Evolutionary conservation across 352 stramenopile species (phyloP), one percentile per base, ranked within the genome.

Genomic region (Pythium plurisporium): DNA sequence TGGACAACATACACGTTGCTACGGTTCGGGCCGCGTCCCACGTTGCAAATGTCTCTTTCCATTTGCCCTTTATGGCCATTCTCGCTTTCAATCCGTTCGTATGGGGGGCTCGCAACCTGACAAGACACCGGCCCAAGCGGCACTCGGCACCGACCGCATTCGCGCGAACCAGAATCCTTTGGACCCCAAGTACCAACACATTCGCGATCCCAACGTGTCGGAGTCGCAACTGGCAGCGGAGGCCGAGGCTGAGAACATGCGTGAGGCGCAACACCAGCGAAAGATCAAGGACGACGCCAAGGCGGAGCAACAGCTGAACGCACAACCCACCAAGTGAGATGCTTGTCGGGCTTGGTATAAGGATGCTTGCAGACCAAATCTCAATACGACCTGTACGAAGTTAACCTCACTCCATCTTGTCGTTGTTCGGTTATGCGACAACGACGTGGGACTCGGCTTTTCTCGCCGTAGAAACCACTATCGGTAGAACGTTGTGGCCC

Each of bases 181-280:
- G 5, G 12, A 47, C 10, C 31, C 31, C 41, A 61, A 61, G 25
- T 50, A 27, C 20, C 23, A 47, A 23, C 42, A 47, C 33, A n/a
- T 46, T 10, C 53, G 30, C 42, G 30, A 61, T n/a, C 53, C 31
- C 1, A 53, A 53, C 4, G 31, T 53, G 0, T 36, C 36, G 2
- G 55, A 62, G 26, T 34, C 55, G 9, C 55, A 62, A 25, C 36
- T 62, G 12, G 55, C 55, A 6, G 55, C 36, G 0, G 34, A 62
- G 15, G 44, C 44, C 15, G 20, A 55, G 23, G 43, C n/a, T 14
- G 55, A 62, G 17, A 62, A 55, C 43, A 30, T 53, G 1, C 30
- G 33, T 17, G 43, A 53, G 3, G 25, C 15, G 9, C 42, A 55
- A 15, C 30, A 33, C 1, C 20, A 62, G 29, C 22, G 40, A 22